These are phyloP conservation scores for Chrysochromulina parva DNA, from an alignment of 78 protist species.

Conservation along the genomic window DNA sequence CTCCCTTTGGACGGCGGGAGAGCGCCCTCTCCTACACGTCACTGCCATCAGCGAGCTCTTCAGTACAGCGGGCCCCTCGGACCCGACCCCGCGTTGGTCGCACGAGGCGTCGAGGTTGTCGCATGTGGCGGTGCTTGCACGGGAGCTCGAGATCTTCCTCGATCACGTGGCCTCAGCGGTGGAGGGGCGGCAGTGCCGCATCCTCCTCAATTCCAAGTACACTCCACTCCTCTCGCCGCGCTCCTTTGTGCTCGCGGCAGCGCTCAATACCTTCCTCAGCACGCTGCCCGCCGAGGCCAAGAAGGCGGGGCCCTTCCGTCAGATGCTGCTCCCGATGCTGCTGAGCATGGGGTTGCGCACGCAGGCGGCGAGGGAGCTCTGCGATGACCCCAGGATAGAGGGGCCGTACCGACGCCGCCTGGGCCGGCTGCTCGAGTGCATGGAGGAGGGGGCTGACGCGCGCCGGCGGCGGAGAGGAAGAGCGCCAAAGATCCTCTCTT, in stretches of 20 bases:
- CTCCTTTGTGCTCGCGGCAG: not conserved
- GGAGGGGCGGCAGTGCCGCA: not conserved
- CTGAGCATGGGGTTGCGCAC: not conserved
- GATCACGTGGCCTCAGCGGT: slow-evolving; percentile 6
- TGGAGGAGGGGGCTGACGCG: no score
- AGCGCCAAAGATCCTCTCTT: no score
- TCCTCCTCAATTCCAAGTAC: not conserved
- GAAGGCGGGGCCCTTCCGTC: not conserved
- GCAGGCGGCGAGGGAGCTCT: not conserved
- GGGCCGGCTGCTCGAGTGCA: no score
- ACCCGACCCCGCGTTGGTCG: not conserved
- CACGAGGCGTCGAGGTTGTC: no score
- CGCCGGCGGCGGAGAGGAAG: no score
- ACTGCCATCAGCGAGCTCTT: not conserved
- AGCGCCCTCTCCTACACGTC: not conserved
- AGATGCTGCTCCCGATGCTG: not conserved
- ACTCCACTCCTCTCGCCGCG: not conserved
- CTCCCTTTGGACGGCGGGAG: not conserved
- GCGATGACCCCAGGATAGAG: not conserved
- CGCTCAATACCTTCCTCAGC: not conserved
- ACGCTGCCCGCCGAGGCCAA: not conserved
- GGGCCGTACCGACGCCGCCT: not conserved
- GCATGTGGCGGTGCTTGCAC: not conserved
- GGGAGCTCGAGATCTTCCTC: slow-evolving; percentile 35
- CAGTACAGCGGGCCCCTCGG: not conserved